A percentile compares a stretch with the other conserved stretches of the same genome.
Evolutionary conservation across 345 rosid species (phyloP).

Genomic region (Pistacia atlantica): DNA sequence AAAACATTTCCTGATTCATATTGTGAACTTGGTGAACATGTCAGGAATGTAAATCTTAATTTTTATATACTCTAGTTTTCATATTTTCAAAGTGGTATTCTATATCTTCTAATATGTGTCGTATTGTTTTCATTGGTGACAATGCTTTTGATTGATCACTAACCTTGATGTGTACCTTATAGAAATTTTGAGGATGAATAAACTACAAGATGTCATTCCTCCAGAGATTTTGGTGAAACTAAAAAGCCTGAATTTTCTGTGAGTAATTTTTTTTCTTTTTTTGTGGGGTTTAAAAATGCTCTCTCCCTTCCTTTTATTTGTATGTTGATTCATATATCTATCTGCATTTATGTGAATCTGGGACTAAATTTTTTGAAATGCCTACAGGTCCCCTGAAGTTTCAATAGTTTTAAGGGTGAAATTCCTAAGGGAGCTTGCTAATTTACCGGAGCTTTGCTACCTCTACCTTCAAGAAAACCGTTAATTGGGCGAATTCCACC

Average conservation of each 20-base stretch:
- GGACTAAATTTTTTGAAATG: slow-evolving; percentile 9
- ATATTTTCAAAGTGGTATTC: not conserved
- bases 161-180: slow-evolving; percentile 18
- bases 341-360: not conserved
- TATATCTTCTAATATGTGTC: not conserved
- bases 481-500: slow-evolving; percentile 83
- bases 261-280: slow-evolving; percentile 31
- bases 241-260: slow-evolving; percentile 33
- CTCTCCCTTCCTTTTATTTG: not conserved
- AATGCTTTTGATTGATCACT: slow-evolving; percentile 7
- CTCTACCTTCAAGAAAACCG: slow-evolving; percentile 94
- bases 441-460: slow-evolving; percentile 85
- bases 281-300: not conserved
- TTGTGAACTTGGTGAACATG: no score
- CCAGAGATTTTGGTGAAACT: slow-evolving; percentile 60
- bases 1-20: not conserved
- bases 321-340: not conserved
- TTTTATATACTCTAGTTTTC: no score
- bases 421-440: slow-evolving; percentile 88
- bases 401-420: slow-evolving; percentile 93
- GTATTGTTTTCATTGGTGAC: not conserved
- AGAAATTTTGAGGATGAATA: slow-evolving; percentile 96
- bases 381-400: slow-evolving; percentile 63
- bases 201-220: slow-evolving; percentile 90
- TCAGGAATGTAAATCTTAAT: no score